These are phyloP conservation scores for Colletotrichum shisoi DNA, from an alignment of 2,329 filamentous ascomycete species.

Conservation along the genomic window DNA sequence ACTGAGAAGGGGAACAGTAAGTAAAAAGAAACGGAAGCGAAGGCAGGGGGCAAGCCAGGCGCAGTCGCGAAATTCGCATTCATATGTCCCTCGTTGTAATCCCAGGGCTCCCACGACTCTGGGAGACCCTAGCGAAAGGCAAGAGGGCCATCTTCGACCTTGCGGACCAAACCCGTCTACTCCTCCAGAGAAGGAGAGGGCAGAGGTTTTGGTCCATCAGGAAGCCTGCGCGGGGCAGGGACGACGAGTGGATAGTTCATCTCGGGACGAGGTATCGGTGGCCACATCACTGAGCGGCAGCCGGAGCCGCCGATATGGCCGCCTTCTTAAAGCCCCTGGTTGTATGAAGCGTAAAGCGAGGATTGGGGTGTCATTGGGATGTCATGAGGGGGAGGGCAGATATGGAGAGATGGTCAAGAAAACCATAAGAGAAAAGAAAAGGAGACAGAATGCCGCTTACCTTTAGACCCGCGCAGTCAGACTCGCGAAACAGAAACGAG, in stretches of 20 bases:
- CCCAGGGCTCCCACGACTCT: conserved; percentile 58
- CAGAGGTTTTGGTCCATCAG: conserved; percentile 30
- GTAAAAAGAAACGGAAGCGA: conserved; percentile 15
- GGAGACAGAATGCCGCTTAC: conserved; percentile 46
- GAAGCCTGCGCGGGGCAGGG: conserved; percentile 32
- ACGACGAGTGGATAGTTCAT: conserved; percentile 52
- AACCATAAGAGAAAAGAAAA: conserved; percentile 33
- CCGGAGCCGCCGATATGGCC: conserved; percentile 56
- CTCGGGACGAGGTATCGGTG: conserved; percentile 76
- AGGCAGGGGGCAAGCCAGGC: background rate
- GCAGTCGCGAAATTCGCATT: conserved; percentile 14
- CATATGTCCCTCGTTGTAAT: conserved; percentile 61
- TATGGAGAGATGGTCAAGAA: conserved; percentile 21
- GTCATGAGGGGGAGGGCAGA: conserved; percentile 36
- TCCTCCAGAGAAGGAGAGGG: background rate
- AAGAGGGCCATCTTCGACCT: conserved; percentile 49
- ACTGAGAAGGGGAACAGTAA: conserved; percentile 45
- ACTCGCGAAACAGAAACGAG: conserved; percentile 73
- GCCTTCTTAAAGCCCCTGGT: conserved; percentile 66
- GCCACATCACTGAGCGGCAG: conserved; percentile 61
- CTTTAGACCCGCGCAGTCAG: conserved; percentile 65
- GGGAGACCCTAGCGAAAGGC: conserved; percentile 58
- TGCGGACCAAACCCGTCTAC: conserved; percentile 52
- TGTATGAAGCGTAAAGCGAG: too few species aligned
- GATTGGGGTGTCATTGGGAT: conserved; percentile 28